These are phyloP conservation scores for Scalesia atractyloides DNA, from an alignment of 129 eudicot species.

Conservation along the genomic window DNA sequence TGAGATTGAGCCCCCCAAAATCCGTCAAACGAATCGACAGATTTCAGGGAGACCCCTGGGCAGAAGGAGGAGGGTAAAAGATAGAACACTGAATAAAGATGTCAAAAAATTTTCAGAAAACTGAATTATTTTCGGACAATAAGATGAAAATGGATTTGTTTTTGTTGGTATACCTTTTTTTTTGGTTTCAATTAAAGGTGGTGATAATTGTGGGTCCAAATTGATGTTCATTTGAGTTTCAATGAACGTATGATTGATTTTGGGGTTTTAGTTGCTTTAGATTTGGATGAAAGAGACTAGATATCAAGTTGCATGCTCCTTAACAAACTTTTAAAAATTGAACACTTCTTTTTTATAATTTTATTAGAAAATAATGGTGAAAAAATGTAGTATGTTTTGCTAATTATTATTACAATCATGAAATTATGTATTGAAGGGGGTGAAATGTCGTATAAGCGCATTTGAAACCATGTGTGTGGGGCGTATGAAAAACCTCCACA, in stretches of 20 bases:
- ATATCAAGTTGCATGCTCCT: background rate
- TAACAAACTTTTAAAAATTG: background rate
- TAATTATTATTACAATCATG: no score
- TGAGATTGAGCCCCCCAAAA: conserved; percentile 46
- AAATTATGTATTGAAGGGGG: no score
- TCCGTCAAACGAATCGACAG: conserved; percentile 38
- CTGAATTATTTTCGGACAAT: conserved; percentile 5
- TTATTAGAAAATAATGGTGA: no score
- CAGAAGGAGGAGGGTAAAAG: conserved; percentile 24
- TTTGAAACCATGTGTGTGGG: no score
- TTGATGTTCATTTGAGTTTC: background rate
- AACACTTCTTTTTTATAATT: no score
- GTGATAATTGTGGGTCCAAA: background rate
- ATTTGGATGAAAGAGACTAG: conserved; percentile 16
- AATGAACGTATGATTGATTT: conserved; percentile 9
- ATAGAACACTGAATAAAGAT: conserved; percentile 12
- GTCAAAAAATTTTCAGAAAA: background rate
- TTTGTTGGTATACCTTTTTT: conserved; percentile 20
- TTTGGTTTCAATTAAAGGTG: background rate
- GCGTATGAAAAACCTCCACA: no score
- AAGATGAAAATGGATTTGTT: background rate
- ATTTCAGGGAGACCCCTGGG: conserved; percentile 37
- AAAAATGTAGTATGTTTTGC: no score
- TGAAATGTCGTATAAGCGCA: no score
- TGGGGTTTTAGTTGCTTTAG: conserved; percentile 1